Percentiles rank a stretch among this genome's conserved stretches.
Conservation (phyloP, 1,284 basidiomycete genomes). For the Sphagnurus paluster region DNA sequence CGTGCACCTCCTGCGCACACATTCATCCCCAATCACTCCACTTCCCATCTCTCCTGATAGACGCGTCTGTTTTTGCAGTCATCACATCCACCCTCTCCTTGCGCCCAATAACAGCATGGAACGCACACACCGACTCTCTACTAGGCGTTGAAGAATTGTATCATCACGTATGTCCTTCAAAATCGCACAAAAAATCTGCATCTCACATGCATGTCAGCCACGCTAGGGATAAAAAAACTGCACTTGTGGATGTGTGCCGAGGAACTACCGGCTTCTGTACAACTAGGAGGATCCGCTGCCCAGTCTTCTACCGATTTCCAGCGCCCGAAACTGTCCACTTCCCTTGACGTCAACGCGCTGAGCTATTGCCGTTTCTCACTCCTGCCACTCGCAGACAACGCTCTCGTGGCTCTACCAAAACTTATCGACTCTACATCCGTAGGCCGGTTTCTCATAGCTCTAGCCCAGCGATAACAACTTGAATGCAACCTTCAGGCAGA, state of each 20-base stretch:
- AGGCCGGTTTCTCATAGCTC: constrained; percentile 28
- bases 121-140: constrained; percentile 74
- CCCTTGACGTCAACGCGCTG: constrained; percentile 84
- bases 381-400: constrained; percentile 28
- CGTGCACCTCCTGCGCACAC: constrained; percentile 73
- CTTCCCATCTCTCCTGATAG: constrained; percentile 68
- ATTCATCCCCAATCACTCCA: constrained; percentile 58
- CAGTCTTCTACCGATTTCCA: constrained; percentile 40
- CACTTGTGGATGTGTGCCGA: constrained; percentile 63
- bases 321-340: constrained; percentile 55
- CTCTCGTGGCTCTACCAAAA: constrained; percentile 80
- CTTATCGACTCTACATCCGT: constrained; percentile 85
- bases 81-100: constrained; percentile 73
- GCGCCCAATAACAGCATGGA: constrained; percentile 73
- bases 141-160: constrained; percentile 74
- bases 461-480: not conserved
- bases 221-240: constrained; percentile 82
- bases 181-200: not conserved
- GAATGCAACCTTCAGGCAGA: constrained; percentile 60
- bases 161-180: constrained; percentile 64
- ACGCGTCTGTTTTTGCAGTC: constrained; percentile 69
- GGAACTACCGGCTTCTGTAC: constrained; percentile 40
- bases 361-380: constrained; percentile 83
- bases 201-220: constrained; percentile 52
- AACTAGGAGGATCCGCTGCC: constrained; percentile 57